These are phyloP conservation scores for Solanum microdontum DNA, from an alignment of 257 asterid species.

Conservation along the genomic window DNA sequence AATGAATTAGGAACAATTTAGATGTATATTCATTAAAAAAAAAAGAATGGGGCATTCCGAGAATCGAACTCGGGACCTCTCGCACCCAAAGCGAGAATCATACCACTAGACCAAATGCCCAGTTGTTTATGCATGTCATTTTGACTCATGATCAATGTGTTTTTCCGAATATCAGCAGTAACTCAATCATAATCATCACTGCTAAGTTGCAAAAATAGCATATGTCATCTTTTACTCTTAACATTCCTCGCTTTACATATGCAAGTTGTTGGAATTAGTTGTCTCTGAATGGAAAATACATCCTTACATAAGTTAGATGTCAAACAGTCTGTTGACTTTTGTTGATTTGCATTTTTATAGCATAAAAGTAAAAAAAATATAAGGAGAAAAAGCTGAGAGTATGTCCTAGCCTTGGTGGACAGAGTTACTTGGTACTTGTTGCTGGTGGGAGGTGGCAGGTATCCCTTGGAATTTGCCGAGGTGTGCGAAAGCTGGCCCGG, in stretches of 20 bases:
- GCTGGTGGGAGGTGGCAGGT: neutral
- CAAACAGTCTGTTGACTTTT: neutral
- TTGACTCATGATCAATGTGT: neutral
- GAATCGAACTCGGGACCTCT: slow-evolving; percentile 71
- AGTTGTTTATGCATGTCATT: neutral
- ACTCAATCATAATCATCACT: neutral
- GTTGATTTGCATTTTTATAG: neutral
- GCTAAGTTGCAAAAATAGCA: neutral
- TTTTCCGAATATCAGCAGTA: neutral
- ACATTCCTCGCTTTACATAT: neutral
- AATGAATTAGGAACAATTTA: neutral
- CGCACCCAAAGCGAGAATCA: slow-evolving; percentile 85
- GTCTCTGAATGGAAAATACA: neutral
- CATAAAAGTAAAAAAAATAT: too few species aligned
- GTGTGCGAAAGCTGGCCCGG: neutral
- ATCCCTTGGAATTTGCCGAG: neutral
- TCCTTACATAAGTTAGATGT: neutral
- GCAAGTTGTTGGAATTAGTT: neutral
- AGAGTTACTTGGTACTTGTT: neutral
- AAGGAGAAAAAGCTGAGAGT: neutral
- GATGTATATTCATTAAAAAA: neutral
- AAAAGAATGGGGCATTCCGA: slow-evolving; percentile 58
- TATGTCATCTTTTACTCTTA: neutral
- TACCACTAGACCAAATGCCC: slow-evolving; percentile 93
- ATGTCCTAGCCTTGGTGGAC: neutral